Evolutionary conservation across 306 rosid species (phyloP), one percentile per base, ranked within the genome.

Genomic region (Carpinus viminea): DNA sequence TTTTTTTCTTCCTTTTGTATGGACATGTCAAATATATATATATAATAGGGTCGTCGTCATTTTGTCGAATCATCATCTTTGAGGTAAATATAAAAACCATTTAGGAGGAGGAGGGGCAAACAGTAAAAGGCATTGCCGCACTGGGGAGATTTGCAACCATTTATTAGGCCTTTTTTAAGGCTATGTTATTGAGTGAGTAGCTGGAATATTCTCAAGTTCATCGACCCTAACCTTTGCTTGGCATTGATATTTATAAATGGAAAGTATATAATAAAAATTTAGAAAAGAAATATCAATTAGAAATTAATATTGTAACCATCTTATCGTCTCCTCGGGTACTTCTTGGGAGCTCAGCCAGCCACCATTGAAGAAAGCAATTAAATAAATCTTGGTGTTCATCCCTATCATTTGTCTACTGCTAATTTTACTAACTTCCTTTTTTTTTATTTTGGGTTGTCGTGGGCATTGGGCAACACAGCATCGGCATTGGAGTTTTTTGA

Each of bases 191-290:
- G 5, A 68, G 72, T 68, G 17, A 68, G 38, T 13, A 10, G 31
- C 24, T n/a, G 21, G 31, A 68, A 38, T 45, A 38, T 68, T 64
- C 47, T 26, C 51, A 41, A 66, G 50, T 66, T 66, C 72, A 66
- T 66, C 26, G 16, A 17, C 51, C 31, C 51, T 36, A 36, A 36
- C 24, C 45, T 45, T 38, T 66, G 5, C 26, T 38, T 41, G 68
- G 8, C 41, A 60, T 24, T 26, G 51, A 66, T 41, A 66, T 38
- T 66, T 9, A 20, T 16, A 38, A 13, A 66, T 2, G 34, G 34
- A 28, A 65, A 6, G 11, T 2, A 5, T 11, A 7, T 0, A 20
- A 3, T 24, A 24, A 5, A 5, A 13, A 0, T 4, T 21, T 1
- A 11, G 28, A 5, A 12, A 4, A 31, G 3, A 61, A 4, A 0